These are phyloP conservation scores for Hansenula sp. DNA, from an alignment of 1,139 yeast species.

Conservation along the genomic window DNA sequence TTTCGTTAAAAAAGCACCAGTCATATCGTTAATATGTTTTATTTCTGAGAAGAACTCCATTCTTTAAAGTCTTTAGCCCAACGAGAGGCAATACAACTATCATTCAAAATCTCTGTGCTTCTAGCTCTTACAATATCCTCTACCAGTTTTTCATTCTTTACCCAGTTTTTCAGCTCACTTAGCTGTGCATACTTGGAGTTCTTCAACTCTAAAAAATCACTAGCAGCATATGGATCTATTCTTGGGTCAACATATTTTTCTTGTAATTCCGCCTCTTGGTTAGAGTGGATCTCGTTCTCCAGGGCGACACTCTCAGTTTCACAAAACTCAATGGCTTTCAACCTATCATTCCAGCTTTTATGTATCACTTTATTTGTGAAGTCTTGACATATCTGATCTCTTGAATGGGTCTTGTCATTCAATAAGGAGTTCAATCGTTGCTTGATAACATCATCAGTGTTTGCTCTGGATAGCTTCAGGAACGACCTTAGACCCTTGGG, in stretches of 20 bases:
- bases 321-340: conserved; percentile 35
- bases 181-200: conserved; percentile 26
- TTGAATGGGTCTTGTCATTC: conserved; percentile 11
- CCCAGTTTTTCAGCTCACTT: conserved; percentile 29
- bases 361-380: conserved; percentile 31
- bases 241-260: conserved; percentile 26
- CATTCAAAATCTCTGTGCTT: conserved; percentile 30
- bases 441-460: conserved; percentile 39
- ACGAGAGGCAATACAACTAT: conserved; percentile 28
- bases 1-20: too few species aligned
- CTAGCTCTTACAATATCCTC: conserved; percentile 37
- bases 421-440: conserved; percentile 34
- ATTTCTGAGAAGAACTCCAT: conserved; percentile 1
- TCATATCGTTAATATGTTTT: background rate
- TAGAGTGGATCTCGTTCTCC: conserved; percentile 26
- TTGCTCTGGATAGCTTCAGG: conserved; percentile 35
- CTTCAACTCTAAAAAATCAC: conserved; percentile 29
- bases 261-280: conserved; percentile 19
- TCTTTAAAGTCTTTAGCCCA: conserved; percentile 1
- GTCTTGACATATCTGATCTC: conserved; percentile 25
- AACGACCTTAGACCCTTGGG: conserved; percentile 38
- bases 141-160: conserved; percentile 33
- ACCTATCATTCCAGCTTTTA: conserved; percentile 40
- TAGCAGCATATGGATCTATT: conserved; percentile 44
- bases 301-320: conserved; percentile 24